Evolutionary conservation across 345 rosid species (phyloP), one percentile per base, ranked within the genome.

Genomic region (Populus pruinosa): DNA sequence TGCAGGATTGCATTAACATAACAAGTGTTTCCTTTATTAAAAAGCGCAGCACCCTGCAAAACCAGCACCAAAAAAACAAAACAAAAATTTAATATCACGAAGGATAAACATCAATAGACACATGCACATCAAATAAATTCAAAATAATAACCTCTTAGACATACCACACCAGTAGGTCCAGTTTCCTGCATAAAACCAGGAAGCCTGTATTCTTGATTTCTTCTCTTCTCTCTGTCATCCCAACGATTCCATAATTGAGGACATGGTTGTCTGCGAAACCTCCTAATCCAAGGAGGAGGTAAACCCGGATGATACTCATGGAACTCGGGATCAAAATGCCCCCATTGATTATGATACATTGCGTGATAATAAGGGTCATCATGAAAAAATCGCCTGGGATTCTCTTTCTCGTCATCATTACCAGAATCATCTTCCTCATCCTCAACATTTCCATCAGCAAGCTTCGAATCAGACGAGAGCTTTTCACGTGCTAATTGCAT

Each of bases 1-100:
- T 96, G 99, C 80, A 96, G 79, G 43, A 94, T 87, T 8, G 95
- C 90, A 77, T 96, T 96, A 39, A 96, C 71, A 74, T 90, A 96
- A 84, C 99, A 96, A 2, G 92, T 91, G 78, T 92, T 91, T 17
- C 98, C 99, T 66, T 88, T 76, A 84, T 96, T 96, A 25, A 13
- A 72, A 65, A 96, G 89, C 56, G 97, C 99, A 36, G 93, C 93
- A 31, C 97, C 99, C 99, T 96, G 81, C 76, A 79, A 67, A 77
- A 69, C n/a, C 25, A 78, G 16, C 56, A 55, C 70, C 36, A 62
- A 44, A 71, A 71, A 6, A 25, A 56, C 8, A 66, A 47, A 35
- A 59, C 67, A 69, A 36, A 12, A 29, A 20, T 25, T 59, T 72
- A 25, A 17, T 1, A 38, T 13, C 50, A 70, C 12, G 1, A 31